Base-by-base conservation (phyloP, 2,329 filamentous ascomycete genomes). In the Ambrosiella beaveri region DNA sequence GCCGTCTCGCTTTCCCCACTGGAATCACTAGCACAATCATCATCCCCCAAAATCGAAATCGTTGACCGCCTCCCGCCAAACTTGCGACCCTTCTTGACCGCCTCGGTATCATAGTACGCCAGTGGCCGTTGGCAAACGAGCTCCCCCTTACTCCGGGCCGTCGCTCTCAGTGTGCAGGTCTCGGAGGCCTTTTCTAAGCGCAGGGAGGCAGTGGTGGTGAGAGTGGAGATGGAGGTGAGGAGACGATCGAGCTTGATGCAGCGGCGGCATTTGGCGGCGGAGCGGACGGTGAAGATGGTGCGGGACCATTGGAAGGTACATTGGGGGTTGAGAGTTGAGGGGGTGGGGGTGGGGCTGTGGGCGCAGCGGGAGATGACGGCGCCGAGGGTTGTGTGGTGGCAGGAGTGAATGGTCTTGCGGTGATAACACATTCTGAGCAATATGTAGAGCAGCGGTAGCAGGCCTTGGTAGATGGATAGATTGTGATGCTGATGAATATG, bases 361-460 rank as follows among this genome's bases (percentile, higher is more conserved):
- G 59, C 56, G 38, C 59, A 61, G 17, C 37, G 51, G 47, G 59
- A 61, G 49, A 61, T 56, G 39, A 59, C 35, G 17, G 59, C 41
- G 36, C 59, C 59, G 37, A 56, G 45, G 19, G 56, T 53, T 40
- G 40, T 58, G 45, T 65, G 63, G 37, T 60, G 62, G 54, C 64
- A 65, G 52, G 27, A n/a, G 55, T 64, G 63, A 3, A 62, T 27
- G 12, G 60, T 61, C 8, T 59, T 47, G 38, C 62, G 59, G 54
- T 64, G 62, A 60, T 61, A 62, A 51, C 64, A 65, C 64, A 65
- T 65, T 53, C 6, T 61, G 55, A 11, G 27, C 27, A 27, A 27
- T 27, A 27, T 27, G 27, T 27, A 27, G 27, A 27, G 27, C 27
- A 27, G 27, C 27, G 27, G 27, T 27, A 27, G 3, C 5, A 27